Evolutionary conservation across 2,329 filamentous ascomycete species (phyloP), one percentile per base, ranked within the genome.

Genomic region (Orbilia brochopaga): DNA sequence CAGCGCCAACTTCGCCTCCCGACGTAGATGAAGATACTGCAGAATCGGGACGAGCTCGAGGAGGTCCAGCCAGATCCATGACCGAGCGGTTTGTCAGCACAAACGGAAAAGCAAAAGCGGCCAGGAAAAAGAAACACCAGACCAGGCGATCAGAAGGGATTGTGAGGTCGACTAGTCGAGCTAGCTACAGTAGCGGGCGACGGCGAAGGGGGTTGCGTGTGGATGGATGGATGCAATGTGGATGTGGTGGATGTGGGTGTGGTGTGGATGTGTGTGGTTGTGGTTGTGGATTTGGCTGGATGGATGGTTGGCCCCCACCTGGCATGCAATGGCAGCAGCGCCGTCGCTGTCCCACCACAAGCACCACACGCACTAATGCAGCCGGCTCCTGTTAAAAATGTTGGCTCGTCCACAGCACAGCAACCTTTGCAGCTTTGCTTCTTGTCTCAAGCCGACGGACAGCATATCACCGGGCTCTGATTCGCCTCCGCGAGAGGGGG

Each of bases 401-500:
- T 21, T 48, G 44, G 44, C 44, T 48, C 44, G 11, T 48, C 44
- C 44, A 23, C 19, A 2, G 7, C 8, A 15, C 17, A 19, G 5
- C n/a, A n/a, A n/a, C n/a, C n/a, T n/a, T n/a, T n/a, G 19, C 44
- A 19, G 44, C 15, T 21, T 23, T 23, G n/a, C 7, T 19, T 44
- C 7, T 21, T 63, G 65, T 63, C 53, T 70, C 54, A 63, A 30
- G 24, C 40, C 35, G 50, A 60, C 44, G 58, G 54, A 40, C 44
- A 23, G 37, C 11, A 42, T 17, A 52, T 58, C 55, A 61, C 62
- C 62, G 66, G 58, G 27, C 56, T 70, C 54, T 55, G 37, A 54
- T 70, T 70, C 66, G 66, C 63, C 66, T 63, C 59, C 66, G 50
- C 15, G 8, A 21, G 44, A 19, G n/a, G 44, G n/a, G n/a, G 19